phyloP scores from a whole-genome alignment of 78 protist species.

The Capsaspora owczarzaki region DNA sequence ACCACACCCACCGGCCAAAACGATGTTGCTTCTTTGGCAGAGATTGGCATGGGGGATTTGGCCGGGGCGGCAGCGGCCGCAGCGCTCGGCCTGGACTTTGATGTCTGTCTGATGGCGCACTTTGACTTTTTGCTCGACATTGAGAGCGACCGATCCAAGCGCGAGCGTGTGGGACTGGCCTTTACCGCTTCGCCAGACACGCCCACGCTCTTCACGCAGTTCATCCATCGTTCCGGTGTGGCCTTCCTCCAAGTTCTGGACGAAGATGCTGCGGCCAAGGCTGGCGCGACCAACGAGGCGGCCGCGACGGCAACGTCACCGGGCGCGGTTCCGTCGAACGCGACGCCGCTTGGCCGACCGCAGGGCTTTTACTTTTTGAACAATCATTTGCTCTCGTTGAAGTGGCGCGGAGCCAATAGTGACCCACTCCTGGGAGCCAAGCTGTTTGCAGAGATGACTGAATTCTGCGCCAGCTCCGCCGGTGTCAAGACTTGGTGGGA shows the following conservation, averaged over 20 bases:
- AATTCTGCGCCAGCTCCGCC: background rate
- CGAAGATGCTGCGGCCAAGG: background rate
- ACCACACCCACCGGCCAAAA: background rate
- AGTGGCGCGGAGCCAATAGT: slow-evolving; percentile 12
- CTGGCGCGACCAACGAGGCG: too few species aligned
- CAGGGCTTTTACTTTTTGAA: background rate
- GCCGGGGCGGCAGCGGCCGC: background rate
- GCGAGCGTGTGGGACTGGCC: background rate
- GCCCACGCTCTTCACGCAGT: slow-evolving; percentile 14
- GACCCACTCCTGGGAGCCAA: background rate
- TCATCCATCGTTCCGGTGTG: slow-evolving; percentile 6
- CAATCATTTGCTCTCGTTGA: background rate
- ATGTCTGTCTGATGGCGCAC: background rate
- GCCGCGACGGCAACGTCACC: too few species aligned
- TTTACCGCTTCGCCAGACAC: too few species aligned
- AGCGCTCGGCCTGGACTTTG: background rate
- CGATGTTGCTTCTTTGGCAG: background rate
- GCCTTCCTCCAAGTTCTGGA: slow-evolving; percentile 11
- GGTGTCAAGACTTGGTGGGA: background rate
- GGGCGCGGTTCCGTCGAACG: too few species aligned
- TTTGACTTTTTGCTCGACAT: slow-evolving; percentile 5
- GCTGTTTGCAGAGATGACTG: background rate
- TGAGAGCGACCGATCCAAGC: background rate
- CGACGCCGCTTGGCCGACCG: too few species aligned
- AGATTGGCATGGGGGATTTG: background rate